Evolutionary conservation across 129 eudicot genomes (phyloP).

Genomic region (Chrysanthemum seticuspe): DNA sequence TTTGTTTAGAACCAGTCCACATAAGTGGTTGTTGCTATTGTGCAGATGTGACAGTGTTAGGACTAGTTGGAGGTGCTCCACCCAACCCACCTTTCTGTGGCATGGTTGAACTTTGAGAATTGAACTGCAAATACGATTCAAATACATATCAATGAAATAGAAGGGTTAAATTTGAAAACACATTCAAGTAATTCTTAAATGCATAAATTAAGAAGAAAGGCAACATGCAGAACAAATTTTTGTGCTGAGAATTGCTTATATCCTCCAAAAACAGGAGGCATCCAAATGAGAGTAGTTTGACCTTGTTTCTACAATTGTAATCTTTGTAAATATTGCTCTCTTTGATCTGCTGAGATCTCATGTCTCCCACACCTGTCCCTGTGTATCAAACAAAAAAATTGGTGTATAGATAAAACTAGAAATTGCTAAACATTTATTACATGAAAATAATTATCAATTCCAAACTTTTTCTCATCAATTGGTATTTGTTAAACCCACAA

Average conservation of each 20-base stretch:
- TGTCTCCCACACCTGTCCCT: slow-evolving; percentile 93
- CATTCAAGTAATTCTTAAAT: neutral
- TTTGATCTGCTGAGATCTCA: slow-evolving; percentile 91
- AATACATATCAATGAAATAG: slow-evolving; percentile 8
- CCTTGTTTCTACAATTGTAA: slow-evolving; percentile 89
- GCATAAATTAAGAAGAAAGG: neutral
- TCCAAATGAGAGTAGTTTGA: slow-evolving; percentile 60
- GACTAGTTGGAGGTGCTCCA: slow-evolving; percentile 61
- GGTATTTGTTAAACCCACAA: too few species aligned
- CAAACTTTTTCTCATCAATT: too few species aligned
- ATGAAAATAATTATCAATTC: too few species aligned
- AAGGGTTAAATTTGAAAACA: neutral
- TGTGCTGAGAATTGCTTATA: slow-evolving; percentile 72
- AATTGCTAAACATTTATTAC: neutral
- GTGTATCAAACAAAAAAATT: slow-evolving; percentile 12
- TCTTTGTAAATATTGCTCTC: slow-evolving; percentile 89
- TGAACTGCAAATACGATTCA: slow-evolving; percentile 59
- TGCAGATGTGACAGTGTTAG: slow-evolving; percentile 51
- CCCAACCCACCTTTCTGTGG: slow-evolving; percentile 73
- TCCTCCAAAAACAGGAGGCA: slow-evolving; percentile 35
- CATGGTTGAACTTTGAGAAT: slow-evolving; percentile 69
- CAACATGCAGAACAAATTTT: slow-evolving; percentile 49
- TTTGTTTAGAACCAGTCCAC: slow-evolving; percentile 55
- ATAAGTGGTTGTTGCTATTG: slow-evolving; percentile 68
- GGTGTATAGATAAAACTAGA: neutral